Evolutionary conservation across 2,329 filamentous ascomycete species (phyloP), one percentile per base, ranked within the genome.

Genomic region (Fusarium sp.): DNA sequence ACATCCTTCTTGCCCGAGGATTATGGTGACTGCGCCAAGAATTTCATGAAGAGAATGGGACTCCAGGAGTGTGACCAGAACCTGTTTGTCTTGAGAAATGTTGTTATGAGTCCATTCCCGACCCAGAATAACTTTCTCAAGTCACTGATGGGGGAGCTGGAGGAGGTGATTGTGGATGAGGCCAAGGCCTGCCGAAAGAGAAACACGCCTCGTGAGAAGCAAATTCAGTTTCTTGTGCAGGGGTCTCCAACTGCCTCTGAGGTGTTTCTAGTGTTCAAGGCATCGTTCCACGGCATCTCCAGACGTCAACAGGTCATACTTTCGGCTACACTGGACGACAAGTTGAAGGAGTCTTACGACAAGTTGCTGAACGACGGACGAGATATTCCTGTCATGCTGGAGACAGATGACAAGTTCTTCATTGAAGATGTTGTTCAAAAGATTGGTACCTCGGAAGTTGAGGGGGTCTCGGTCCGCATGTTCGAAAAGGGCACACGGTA

Each of bases 91-190:
- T 59, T 88, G 10, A 81, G 85, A 10, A 88, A 87, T 29, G 86
- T 87, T 0, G 84, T 86, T 37, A 88, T 88, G 86, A 85, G 82
- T 6, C 84, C 85, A 1, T 86, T 84, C 52, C 83, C 84, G 0
- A 83, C 83, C 2, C 81, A 83, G 18, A 78, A 77, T 1, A 80
- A 82, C 48, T 86, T 87, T 69, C 81, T 85, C 41, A 77, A 78
- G 14, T 78, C 81, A 3, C 63, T 87, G 10, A 84, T 83, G 10
- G 50, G 67, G 0, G 78, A 79, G 20, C 81, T 86, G 31, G 77
- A 80, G 48, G 41, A 80, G 0, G 75, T 79, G 1, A 81, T 83
- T 11, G 67, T 69, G 4, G 64, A 78, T 0, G 83, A 85, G 58
- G 71, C 75, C 0, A 37, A 80, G 63, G 64, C 81, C 13, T 80